Evolutionary conservation across 768 basidiomycete species (phyloP).

Genomic region (Kwoniella europaea): DNA sequence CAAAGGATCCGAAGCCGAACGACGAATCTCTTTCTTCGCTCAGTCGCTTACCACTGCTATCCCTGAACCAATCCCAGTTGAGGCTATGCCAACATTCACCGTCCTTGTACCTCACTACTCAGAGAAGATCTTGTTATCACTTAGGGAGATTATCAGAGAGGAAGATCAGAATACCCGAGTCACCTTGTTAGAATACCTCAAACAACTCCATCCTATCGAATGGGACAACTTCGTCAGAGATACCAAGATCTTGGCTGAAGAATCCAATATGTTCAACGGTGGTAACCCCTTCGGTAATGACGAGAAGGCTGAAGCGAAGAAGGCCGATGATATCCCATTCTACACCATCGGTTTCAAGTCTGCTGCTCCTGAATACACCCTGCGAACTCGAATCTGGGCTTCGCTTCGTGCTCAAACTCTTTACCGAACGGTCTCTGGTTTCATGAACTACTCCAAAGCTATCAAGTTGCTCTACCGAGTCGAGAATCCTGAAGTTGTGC

Average conservation of each 20-base stretch:
- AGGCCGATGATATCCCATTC: conserved; percentile 92
- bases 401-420: conserved; percentile 97
- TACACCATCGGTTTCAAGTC: conserved; percentile 99
- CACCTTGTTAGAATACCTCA: conserved; percentile 95
- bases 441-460: conserved; percentile 99
- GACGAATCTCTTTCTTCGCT: conserved; percentile 97
- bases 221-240: conserved; percentile 99
- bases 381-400: conserved; percentile 99
- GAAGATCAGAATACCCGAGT: conserved; percentile 97
- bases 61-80: conserved; percentile 90
- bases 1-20: conserved; percentile 88
- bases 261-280: conserved; percentile 78
- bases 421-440: conserved; percentile 97
- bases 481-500: conserved; percentile 98
- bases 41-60: conserved; percentile 95
- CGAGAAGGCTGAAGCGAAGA: conserved; percentile 74
- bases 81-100: conserved; percentile 99
- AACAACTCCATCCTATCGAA: conserved; percentile 95
- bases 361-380: conserved; percentile 95
- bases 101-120: conserved; percentile 98
- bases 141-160: conserved; percentile 97
- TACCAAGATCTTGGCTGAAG: conserved; percentile 97
- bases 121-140: conserved; percentile 96
- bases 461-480: conserved; percentile 99
- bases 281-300: conserved; percentile 71